Conservation (phyloP, 1,139 yeast species). For the Yamadazyma sp. region DNA sequence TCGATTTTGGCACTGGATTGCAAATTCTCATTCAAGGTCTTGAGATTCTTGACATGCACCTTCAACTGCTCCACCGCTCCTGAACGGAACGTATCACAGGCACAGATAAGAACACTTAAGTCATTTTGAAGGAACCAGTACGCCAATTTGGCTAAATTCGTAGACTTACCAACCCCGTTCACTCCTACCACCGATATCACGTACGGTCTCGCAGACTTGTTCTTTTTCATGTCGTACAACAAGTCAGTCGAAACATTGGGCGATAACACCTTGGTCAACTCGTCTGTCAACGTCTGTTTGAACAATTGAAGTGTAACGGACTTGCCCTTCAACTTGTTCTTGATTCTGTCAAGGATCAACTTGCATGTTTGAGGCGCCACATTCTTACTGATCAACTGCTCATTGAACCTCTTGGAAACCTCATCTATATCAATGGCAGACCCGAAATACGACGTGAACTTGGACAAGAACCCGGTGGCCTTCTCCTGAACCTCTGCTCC, state of each 20-base stretch:
- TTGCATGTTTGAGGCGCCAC: constrained; percentile 44
- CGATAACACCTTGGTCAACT: constrained; percentile 78
- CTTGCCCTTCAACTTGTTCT: constrained; percentile 29
- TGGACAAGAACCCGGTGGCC: constrained; percentile 31
- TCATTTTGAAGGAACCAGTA: constrained; percentile 94
- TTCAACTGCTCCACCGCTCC: constrained; percentile 97
- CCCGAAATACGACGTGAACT: constrained; percentile 41
- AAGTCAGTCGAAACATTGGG: constrained; percentile 92
- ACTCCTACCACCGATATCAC: constrained; percentile 97
- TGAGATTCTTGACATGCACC: constrained; percentile 85
- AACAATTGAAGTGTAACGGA: constrained; percentile 32
- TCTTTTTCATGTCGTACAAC: constrained; percentile 71
- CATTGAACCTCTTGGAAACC: constrained; percentile 42
- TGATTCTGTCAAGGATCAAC: constrained; percentile 37
- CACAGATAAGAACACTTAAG: constrained; percentile 84
- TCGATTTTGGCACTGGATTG: constrained; percentile 61
- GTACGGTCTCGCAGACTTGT: constrained; percentile 59
- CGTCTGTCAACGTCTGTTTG: constrained; percentile 67
- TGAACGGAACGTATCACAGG: constrained; percentile 96
- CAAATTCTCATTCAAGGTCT: constrained; percentile 41
- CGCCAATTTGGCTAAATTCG: constrained; percentile 90
- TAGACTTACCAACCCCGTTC: constrained; percentile 96
- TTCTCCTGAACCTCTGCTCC: constrained; percentile 6
- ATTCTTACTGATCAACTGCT: constrained; percentile 44
- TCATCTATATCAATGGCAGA: constrained; percentile 37